phyloP scores from a whole-genome alignment of 768 basidiomycete genomes.

The Aureoboletus auriporus region DNA sequence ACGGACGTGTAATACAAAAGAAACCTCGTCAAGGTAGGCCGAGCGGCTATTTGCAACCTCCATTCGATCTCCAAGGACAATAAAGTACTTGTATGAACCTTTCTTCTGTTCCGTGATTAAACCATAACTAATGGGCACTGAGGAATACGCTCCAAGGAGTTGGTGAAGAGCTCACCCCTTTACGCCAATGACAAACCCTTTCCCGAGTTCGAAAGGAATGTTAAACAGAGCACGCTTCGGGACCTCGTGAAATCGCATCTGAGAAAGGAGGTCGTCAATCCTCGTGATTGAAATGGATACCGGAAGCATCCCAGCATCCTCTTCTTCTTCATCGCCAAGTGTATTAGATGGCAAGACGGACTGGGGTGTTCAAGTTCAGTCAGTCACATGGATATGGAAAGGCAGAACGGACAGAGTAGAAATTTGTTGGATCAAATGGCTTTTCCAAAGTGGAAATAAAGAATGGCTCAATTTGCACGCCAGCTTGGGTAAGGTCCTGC shows the following conservation, averaged over 20 bases:
- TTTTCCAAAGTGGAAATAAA: slow-evolving; percentile 73
- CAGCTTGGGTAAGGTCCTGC: slow-evolving; percentile 79
- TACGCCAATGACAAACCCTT: slow-evolving; percentile 70
- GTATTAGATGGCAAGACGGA: slow-evolving; percentile 54
- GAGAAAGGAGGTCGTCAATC: slow-evolving; percentile 71
- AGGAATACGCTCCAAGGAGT: slow-evolving; percentile 1
- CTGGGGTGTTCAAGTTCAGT: slow-evolving; percentile 32
- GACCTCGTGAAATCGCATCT: slow-evolving; percentile 78
- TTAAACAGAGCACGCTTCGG: slow-evolving; percentile 82
- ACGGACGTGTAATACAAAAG: not conserved
- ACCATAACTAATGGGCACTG: slow-evolving; percentile 59
- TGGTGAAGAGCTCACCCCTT: slow-evolving; percentile 57
- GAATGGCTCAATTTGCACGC: slow-evolving; percentile 81
- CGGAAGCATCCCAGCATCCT: slow-evolving; percentile 52
- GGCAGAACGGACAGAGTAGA: slow-evolving; percentile 62
- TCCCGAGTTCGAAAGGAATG: slow-evolving; percentile 74
- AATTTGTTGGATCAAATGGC: slow-evolving; percentile 67
- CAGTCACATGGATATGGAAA: slow-evolving; percentile 1
- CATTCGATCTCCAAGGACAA: slow-evolving; percentile 72
- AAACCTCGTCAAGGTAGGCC: slow-evolving; percentile 69
- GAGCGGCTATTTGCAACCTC: slow-evolving; percentile 71
- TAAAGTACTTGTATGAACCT: slow-evolving; percentile 77
- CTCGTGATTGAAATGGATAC: slow-evolving; percentile 73
- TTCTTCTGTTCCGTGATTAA: slow-evolving; percentile 86
- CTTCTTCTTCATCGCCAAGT: slow-evolving; percentile 40